Conservation (phyloP, 2,329 filamentous ascomycete genomes). For the Epichloe aotearoae region DNA sequence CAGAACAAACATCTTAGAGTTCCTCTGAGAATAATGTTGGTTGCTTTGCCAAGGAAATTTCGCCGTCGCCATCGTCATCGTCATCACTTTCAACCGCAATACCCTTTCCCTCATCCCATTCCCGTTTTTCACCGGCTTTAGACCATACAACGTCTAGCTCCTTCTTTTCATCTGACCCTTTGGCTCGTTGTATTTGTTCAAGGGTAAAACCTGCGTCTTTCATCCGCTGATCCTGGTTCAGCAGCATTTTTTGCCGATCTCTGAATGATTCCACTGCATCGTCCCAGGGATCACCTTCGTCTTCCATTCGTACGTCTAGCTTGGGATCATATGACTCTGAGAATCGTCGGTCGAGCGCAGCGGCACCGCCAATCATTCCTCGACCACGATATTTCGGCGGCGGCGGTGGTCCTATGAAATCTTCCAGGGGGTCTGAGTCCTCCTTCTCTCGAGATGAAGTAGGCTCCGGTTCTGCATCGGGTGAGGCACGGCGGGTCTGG, state of each 20-base stretch:
- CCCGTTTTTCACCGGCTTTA: slow-evolving; percentile 49
- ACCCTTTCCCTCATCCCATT: slow-evolving; percentile 46
- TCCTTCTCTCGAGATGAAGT: slow-evolving; percentile 8
- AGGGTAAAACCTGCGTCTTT: slow-evolving; percentile 68
- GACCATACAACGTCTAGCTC: slow-evolving; percentile 58
- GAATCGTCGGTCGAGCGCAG: slow-evolving; percentile 72
- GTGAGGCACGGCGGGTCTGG: neutral
- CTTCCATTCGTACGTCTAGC: slow-evolving; percentile 40
- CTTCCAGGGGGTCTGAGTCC: slow-evolving; percentile 58
- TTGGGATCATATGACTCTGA: slow-evolving; percentile 48
- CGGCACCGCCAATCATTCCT: slow-evolving; percentile 46
- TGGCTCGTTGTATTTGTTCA: slow-evolving; percentile 48
- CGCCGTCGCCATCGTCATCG: neutral
- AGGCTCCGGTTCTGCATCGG: neutral
- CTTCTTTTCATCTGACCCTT: slow-evolving; percentile 44
- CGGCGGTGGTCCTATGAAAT: slow-evolving; percentile 63
- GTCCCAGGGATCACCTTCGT: slow-evolving; percentile 53
- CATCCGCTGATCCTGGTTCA: slow-evolving; percentile 62
- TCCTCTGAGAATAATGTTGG: slow-evolving; percentile 7
- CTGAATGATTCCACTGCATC: slow-evolving; percentile 64
- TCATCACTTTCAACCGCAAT: slow-evolving; percentile 1
- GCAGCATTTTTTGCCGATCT: slow-evolving; percentile 64
- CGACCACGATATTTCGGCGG: slow-evolving; percentile 47
- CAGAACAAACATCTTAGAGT: neutral
- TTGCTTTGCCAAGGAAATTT: neutral